phyloP scores from a whole-genome alignment of 768 basidiomycete genomes.

The Chalciporus chontae region DNA sequence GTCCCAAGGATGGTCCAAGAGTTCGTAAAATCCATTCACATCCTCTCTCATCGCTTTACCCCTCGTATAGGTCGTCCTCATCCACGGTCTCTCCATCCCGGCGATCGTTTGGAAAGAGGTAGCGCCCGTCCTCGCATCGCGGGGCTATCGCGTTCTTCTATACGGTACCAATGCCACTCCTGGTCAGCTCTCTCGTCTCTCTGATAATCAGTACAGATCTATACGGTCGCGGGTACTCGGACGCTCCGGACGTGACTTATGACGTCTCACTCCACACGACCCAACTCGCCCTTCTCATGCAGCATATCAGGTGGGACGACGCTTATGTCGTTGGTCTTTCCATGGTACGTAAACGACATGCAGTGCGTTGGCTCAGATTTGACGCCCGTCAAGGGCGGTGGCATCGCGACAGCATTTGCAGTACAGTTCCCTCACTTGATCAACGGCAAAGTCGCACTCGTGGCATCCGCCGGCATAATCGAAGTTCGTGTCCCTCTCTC shows the following conservation, averaged over 20 bases:
- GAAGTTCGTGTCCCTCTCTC: constrained; percentile 39
- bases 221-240: constrained; percentile 81
- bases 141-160: constrained; percentile 69
- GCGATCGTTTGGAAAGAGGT: constrained; percentile 77
- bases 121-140: constrained; percentile 56
- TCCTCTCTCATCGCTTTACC: constrained; percentile 1
- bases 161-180: constrained; percentile 48
- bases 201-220: constrained; percentile 48
- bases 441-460: constrained; percentile 57
- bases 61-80: constrained; percentile 61
- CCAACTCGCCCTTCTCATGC: constrained; percentile 82
- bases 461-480: constrained; percentile 68
- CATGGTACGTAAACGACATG: constrained; percentile 46
- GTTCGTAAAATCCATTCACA: constrained; percentile 33
- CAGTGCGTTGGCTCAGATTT: constrained; percentile 10
- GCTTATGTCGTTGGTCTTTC: constrained; percentile 67
- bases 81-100: constrained; percentile 77
- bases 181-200: not conserved
- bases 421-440: constrained; percentile 71
- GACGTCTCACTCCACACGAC: constrained; percentile 62
- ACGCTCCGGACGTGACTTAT: constrained; percentile 70
- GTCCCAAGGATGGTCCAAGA: constrained; percentile 64
- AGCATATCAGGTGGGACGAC: constrained; percentile 69
- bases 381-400: constrained; percentile 56
- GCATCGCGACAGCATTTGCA: constrained; percentile 66